Base-by-base conservation (phyloP, 805 yeast genomes). In the Candida coleopterorum region DNA sequence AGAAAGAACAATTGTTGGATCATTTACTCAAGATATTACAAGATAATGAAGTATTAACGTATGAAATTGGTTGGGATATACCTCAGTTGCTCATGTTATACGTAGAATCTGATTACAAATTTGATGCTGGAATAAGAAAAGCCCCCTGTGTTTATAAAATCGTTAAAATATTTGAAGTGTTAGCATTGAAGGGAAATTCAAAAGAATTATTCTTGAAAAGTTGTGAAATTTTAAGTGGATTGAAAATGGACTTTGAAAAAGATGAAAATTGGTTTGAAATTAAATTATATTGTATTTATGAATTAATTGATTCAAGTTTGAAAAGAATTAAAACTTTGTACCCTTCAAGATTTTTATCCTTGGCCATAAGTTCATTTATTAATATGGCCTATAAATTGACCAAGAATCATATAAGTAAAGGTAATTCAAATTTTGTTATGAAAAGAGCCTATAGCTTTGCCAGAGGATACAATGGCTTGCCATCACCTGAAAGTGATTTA, bases 21-120 rank as follows among this genome's bases (percentile, higher is more conserved):
- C 58, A 63, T 3, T 45, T 88, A 10, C 46, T 58, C 9, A 62
- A 59, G 0, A 60, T 77, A 0, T 56, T 86, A 22, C 28, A 36
- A 3, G 57, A 52, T 0, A 55, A 82, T 51, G 64, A 68, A 12
- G 70, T 69, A 9, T 57, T 86, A 21, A 64, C 79, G 0, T 67
- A 72, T 29, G 83, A 81, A 46, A 77, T 88, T 42, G 95, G 95
- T 2, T 89, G 97, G 97, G 97, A 89, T 56, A 53, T 89, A n/a
- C 96, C 96, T 1, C 72, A 70, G 22, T 58, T 85, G 34, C 46
- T 89, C 6, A 49, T 86, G 30, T 66, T 68, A 8, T 84, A 71
- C 53, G 53, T 81, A 48, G 77, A 63, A 42, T 61, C 52, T 39
- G 60, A 48, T 42, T 52, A 39, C 32, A 47, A 59, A 33, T 49